A percentile compares a stretch with the other conserved stretches of the same genome.
Evolutionary conservation across 352 stramenopile species (phyloP).

Genomic region (Pythium diclinum): DNA sequence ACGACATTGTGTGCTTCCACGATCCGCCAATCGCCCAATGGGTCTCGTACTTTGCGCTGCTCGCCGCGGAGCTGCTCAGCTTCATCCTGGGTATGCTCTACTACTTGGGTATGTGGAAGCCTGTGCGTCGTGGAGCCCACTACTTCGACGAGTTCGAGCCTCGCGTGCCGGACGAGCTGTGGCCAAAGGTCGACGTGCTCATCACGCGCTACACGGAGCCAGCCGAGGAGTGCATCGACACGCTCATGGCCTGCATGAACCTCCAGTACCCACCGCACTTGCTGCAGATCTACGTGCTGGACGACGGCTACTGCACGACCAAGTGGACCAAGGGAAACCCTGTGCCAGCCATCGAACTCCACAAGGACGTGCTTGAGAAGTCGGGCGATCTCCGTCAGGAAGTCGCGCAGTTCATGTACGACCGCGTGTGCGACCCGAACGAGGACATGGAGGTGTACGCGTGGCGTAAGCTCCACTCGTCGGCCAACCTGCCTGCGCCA

Average conservation of each 20-base stretch:
- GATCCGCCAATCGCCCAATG: constrained; percentile 41
- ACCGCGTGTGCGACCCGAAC: constrained; percentile 79
- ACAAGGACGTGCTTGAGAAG: constrained; percentile 63
- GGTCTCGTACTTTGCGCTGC: constrained; percentile 38
- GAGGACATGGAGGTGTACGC: constrained; percentile 83
- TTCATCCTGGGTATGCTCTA: constrained; percentile 38
- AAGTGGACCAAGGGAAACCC: constrained; percentile 44
- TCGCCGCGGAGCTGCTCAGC: constrained; percentile 36
- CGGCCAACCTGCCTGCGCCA: constrained; percentile 69
- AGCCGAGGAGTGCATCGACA: constrained; percentile 45
- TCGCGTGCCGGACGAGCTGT: constrained; percentile 74
- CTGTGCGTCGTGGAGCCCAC: constrained; percentile 42
- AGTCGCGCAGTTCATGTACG: constrained; percentile 84
- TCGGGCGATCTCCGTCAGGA: constrained; percentile 76
- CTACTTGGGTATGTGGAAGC: constrained; percentile 52
- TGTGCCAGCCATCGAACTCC: constrained; percentile 36
- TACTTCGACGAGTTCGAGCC: constrained; percentile 52
- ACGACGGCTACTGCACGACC: constrained; percentile 50
- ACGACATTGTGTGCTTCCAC: constrained; percentile 51
- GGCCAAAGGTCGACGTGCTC: constrained; percentile 45
- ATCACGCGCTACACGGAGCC: constrained; percentile 54
- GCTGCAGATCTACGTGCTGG: constrained; percentile 43
- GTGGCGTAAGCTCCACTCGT: constrained; percentile 83
- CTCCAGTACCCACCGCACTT: constrained; percentile 51
- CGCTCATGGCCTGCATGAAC: constrained; percentile 47